phyloP scores from a whole-genome alignment of 345 rosid species.

The Gossypium sturtianum region DNA sequence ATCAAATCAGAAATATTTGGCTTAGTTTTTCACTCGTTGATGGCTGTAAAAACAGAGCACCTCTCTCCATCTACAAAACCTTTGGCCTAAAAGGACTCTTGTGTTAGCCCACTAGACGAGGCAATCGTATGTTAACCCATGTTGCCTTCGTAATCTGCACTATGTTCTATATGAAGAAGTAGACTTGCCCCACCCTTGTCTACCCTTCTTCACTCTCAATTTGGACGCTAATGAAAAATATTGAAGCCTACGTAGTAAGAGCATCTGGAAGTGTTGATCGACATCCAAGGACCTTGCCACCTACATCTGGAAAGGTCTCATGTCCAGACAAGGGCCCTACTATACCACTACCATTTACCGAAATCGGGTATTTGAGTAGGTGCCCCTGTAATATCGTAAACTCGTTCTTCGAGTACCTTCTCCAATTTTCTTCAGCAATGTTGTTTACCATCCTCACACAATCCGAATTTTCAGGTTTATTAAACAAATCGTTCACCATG shows the following conservation, averaged over 20 bases:
- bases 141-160: background rate
- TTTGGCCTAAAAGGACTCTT: background rate
- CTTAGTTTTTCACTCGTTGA: background rate
- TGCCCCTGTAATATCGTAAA: conserved; percentile 62
- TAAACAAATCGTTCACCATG: conserved; percentile 32
- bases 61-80: background rate
- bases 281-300: conserved; percentile 70
- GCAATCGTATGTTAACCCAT: background rate
- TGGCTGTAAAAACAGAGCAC: background rate
- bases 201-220: background rate
- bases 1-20: background rate
- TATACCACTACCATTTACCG: conserved; percentile 47
- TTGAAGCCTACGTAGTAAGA: conserved; percentile 43
- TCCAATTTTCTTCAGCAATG: conserved; percentile 72
- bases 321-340: conserved; percentile 50
- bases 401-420: conserved; percentile 36
- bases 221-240: background rate
- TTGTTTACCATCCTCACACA: conserved; percentile 61
- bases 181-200: background rate
- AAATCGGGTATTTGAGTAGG: conserved; percentile 63
- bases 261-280: conserved; percentile 68
- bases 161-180: background rate
- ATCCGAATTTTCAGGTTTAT: conserved; percentile 49
- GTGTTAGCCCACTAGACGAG: background rate
- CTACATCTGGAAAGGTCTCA: conserved; percentile 77